Evolutionary conservation across 192 early-diverging fungal genomes (phyloP).

Genomic region (Borealophlyctis nickersoniae): DNA sequence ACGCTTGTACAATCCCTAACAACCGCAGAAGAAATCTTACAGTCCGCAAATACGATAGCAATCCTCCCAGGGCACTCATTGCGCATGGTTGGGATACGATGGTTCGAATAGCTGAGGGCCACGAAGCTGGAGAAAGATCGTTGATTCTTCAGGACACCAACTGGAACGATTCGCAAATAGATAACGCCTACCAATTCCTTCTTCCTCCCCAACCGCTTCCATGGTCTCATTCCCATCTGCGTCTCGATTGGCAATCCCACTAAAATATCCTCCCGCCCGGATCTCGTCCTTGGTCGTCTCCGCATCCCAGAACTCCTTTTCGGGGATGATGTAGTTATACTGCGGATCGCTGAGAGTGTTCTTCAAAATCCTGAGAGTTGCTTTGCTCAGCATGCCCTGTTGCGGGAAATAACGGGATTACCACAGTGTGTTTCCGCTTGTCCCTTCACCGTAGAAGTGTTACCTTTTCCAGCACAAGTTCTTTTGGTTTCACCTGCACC

Average conservation of each 20-base stretch:
- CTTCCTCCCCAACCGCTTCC: neutral
- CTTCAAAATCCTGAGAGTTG: slow-evolving; percentile 60
- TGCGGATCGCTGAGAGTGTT: slow-evolving; percentile 54
- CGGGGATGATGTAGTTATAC: slow-evolving; percentile 64
- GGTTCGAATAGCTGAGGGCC: slow-evolving; percentile 21
- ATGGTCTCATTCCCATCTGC: neutral
- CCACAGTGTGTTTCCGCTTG: too few species aligned
- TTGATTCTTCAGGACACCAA: too few species aligned
- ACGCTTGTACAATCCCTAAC: neutral
- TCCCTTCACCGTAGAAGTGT: too few species aligned
- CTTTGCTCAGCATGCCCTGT: slow-evolving; percentile 49
- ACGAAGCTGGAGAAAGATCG: slow-evolving; percentile 5
- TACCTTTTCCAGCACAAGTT: slow-evolving; percentile 83
- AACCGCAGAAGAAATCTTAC: slow-evolving; percentile 38
- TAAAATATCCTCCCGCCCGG: slow-evolving; percentile 59
- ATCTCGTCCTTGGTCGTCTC: slow-evolving; percentile 59
- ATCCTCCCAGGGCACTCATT: slow-evolving; percentile 64
- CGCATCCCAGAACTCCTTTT: slow-evolving; percentile 68
- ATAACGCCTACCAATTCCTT: slow-evolving; percentile 8
- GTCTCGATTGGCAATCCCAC: slow-evolving; percentile 9
- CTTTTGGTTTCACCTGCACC: slow-evolving; percentile 86
- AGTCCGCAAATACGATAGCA: slow-evolving; percentile 83
- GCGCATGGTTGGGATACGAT: slow-evolving; percentile 26
- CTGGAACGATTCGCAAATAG: neutral
- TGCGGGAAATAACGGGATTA: neutral